phyloP scores from a whole-genome alignment of 192 early-diverging fungal species.

The Entophlyctis helioformis region DNA sequence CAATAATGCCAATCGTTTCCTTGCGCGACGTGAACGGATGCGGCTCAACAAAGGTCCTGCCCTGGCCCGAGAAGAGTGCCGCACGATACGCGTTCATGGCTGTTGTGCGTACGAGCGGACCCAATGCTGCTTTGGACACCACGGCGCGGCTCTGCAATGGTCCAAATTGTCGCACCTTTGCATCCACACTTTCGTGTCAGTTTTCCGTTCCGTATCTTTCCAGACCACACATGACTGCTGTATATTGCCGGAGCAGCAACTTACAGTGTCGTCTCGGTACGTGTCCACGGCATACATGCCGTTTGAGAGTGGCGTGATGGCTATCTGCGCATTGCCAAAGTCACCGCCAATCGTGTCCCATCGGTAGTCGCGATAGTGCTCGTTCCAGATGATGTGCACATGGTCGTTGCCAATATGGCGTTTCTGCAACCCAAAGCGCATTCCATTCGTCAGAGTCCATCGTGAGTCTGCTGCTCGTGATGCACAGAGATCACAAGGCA shows the following conservation, averaged over 20 bases:
- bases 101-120: constrained; percentile 65
- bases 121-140: constrained; percentile 59
- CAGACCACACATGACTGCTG: constrained; percentile 14
- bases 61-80: background rate
- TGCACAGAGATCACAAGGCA: too few relatives aligned
- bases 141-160: constrained; percentile 73
- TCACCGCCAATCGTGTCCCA: constrained; percentile 89
- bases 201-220: background rate
- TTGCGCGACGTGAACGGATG: too few relatives aligned
- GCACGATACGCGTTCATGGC: constrained; percentile 60
- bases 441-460: too few relatives aligned
- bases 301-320: constrained; percentile 69
- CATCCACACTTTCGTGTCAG: too few relatives aligned
- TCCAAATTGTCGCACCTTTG: constrained; percentile 67
- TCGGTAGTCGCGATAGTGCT: constrained; percentile 77
- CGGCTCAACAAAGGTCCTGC: too few relatives aligned
- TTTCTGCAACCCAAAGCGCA: constrained; percentile 46
- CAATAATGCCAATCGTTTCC: too few relatives aligned
- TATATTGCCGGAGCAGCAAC: too few relatives aligned
- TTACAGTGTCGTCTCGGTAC: constrained; percentile 54
- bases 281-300: constrained; percentile 51
- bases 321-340: constrained; percentile 93
- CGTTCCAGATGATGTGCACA: constrained; percentile 97
- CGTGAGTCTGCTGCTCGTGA: background rate
- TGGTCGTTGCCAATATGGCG: constrained; percentile 98